phyloP scores from a whole-genome alignment of 1,284 basidiomycete species.

The Irpex sp. region DNA sequence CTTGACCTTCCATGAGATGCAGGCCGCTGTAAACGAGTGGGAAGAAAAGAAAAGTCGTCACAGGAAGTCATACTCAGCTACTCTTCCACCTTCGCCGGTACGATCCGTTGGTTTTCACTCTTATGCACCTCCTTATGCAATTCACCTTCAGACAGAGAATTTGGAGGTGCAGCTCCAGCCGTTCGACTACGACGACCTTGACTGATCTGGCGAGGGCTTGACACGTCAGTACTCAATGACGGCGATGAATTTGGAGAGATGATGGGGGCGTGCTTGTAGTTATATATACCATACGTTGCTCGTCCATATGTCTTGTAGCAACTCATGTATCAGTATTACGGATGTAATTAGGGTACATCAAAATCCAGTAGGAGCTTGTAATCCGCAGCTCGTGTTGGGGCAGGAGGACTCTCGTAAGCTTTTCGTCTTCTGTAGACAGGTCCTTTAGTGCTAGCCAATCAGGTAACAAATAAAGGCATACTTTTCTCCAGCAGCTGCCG shows the following conservation, averaged over 20 bases:
- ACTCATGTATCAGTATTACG: not conserved
- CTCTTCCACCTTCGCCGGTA: not conserved
- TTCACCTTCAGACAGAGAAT: not conserved
- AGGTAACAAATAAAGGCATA: constrained; percentile 32
- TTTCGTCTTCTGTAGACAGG: constrained; percentile 56
- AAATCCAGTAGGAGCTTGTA: constrained; percentile 52
- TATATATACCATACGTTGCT: not conserved
- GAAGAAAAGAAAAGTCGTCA: not conserved
- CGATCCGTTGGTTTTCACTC: not conserved
- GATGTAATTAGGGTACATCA: constrained; percentile 23
- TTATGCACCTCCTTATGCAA: not conserved
- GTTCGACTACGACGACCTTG: not conserved
- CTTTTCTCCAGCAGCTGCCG: constrained; percentile 96
- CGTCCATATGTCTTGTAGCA: not conserved
- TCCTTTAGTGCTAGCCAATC: not conserved
- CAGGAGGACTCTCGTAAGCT: constrained; percentile 74
- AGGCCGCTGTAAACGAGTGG: not conserved
- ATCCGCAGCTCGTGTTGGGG: constrained; percentile 63
- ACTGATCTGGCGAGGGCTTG: not conserved
- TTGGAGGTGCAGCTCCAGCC: no score
- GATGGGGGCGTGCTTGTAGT: not conserved
- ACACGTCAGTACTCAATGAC: not conserved
- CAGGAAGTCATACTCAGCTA: not conserved
- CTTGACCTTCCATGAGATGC: not conserved
- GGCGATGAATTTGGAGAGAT: not conserved